These are phyloP conservation scores for Penstemon davidsonii DNA, from an alignment of 257 asterid species.

Conservation along the genomic window DNA sequence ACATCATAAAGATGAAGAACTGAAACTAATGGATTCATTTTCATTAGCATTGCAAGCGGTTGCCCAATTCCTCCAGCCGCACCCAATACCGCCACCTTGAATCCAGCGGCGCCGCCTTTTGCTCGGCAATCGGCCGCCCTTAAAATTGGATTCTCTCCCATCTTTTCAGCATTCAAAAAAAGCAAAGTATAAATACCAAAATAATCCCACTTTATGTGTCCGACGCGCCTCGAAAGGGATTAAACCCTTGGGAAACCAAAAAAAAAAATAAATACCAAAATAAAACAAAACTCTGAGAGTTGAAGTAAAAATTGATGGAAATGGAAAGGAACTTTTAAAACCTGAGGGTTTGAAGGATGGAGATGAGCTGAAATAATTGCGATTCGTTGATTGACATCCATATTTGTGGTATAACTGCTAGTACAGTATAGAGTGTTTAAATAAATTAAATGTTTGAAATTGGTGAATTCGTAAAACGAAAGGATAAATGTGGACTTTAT, in stretches of 20 bases:
- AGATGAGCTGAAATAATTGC: slow-evolving; percentile 89
- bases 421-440: not conserved
- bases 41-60: slow-evolving; percentile 89
- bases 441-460: not conserved
- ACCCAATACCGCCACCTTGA: slow-evolving; percentile 88
- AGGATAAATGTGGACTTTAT: slow-evolving; percentile 30
- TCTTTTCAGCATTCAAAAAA: slow-evolving; percentile 30
- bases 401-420: not conserved
- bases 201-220: too few species aligned
- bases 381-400: slow-evolving; percentile 66
- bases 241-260: too few species aligned
- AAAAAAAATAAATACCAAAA: too few species aligned
- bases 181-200: not conserved
- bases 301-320: slow-evolving; percentile 5
- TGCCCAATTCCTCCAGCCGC: slow-evolving; percentile 99
- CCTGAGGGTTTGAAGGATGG: slow-evolving; percentile 71
- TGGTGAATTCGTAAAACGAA: slow-evolving; percentile 11
- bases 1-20: slow-evolving; percentile 95
- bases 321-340: slow-evolving; percentile 7
- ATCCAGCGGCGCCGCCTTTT: slow-evolving; percentile 93
- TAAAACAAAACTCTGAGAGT: not conserved
- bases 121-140: slow-evolving; percentile 78
- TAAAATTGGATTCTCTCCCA: slow-evolving; percentile 53
- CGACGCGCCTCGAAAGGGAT: too few species aligned
- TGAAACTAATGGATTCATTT: slow-evolving; percentile 89